phyloP scores from a whole-genome alignment of 352 stramenopile genomes.

The Pythium grandisporangium region DNA sequence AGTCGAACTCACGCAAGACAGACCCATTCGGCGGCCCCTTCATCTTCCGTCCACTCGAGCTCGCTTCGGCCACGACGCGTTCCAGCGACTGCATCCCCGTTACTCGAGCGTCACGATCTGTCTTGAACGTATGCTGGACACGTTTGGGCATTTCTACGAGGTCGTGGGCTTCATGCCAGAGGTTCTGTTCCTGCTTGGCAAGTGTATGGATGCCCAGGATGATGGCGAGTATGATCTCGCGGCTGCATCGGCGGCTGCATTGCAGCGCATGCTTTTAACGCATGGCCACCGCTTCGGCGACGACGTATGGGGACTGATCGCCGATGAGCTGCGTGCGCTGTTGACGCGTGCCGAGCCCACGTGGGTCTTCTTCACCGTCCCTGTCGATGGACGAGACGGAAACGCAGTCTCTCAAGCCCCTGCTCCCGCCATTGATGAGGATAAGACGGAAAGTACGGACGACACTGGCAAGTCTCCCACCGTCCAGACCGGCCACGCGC shows the following conservation, averaged over 20 bases:
- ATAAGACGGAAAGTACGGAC: too few relatives aligned
- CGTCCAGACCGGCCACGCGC: too few relatives aligned
- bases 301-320: constrained; percentile 72
- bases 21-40: constrained; percentile 18
- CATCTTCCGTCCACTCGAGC: constrained; percentile 32
- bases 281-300: constrained; percentile 76
- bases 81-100: too few relatives aligned
- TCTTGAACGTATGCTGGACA: constrained; percentile 48
- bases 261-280: constrained; percentile 61
- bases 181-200: constrained; percentile 63
- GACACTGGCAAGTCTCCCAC: too few relatives aligned
- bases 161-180: constrained; percentile 68
- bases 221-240: constrained; percentile 64
- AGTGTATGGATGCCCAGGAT: constrained; percentile 73
- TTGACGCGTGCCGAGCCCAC: constrained; percentile 65
- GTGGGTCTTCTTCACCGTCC: constrained; percentile 58
- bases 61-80: constrained; percentile 2
- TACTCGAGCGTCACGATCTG: constrained; percentile 61
- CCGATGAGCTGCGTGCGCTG: constrained; percentile 69
- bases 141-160: constrained; percentile 78
- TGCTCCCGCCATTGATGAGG: too few relatives aligned
- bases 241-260: constrained; percentile 32
- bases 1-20: constrained; percentile 52
- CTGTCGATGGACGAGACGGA: too few relatives aligned
- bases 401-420: too few relatives aligned